A percentile compares a stretch with the other conserved stretches of the same genome.
phyloP scores from a whole-genome alignment of 2,329 filamentous ascomycete genomes.

The Xylaria sp. region DNA sequence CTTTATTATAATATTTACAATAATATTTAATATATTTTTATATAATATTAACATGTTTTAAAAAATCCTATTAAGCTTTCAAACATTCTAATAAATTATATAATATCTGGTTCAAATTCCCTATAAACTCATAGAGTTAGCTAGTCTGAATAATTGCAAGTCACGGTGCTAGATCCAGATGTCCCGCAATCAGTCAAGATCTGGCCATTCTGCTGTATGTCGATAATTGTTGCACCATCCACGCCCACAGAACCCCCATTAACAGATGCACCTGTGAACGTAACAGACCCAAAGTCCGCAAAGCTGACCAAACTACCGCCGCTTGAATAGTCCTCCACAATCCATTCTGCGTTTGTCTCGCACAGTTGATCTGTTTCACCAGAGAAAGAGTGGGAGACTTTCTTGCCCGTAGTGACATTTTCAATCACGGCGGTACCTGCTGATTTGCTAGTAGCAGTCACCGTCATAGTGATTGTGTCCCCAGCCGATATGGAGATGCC shows the following conservation, averaged over 20 bases:
- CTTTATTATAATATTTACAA: too few species aligned
- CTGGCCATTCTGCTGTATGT: slow-evolving; percentile 47
- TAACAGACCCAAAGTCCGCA: slow-evolving; percentile 49
- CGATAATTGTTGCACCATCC: slow-evolving; percentile 45
- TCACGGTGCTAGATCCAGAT: slow-evolving; percentile 32
- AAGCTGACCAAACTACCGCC: slow-evolving; percentile 45
- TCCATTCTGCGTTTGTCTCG: slow-evolving; percentile 64
- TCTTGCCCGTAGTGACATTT: slow-evolving; percentile 55
- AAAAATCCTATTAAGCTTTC: too few species aligned
- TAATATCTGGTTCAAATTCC: too few species aligned
- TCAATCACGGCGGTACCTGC: slow-evolving; percentile 51
- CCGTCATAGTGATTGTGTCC: slow-evolving; percentile 35
- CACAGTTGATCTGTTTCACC: slow-evolving; percentile 49
- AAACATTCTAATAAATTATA: too few species aligned
- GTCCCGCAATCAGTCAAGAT: slow-evolving; percentile 40
- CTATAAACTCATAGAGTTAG: too few species aligned
- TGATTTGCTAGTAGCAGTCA: slow-evolving; percentile 44
- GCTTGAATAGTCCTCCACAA: slow-evolving; percentile 58
- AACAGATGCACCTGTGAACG: slow-evolving; percentile 45
- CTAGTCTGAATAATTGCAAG: slow-evolving; percentile 26
- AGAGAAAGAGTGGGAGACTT: slow-evolving; percentile 54
- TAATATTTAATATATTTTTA: too few species aligned
- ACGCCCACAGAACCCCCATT: slow-evolving; percentile 40
- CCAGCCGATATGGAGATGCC: slow-evolving; percentile 43
- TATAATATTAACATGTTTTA: too few species aligned